A percentile compares a stretch with the other conserved stretches of the same genome.
phyloP scores from a whole-genome alignment of 116 monocot species.

The Trichopus zeylanicus region DNA sequence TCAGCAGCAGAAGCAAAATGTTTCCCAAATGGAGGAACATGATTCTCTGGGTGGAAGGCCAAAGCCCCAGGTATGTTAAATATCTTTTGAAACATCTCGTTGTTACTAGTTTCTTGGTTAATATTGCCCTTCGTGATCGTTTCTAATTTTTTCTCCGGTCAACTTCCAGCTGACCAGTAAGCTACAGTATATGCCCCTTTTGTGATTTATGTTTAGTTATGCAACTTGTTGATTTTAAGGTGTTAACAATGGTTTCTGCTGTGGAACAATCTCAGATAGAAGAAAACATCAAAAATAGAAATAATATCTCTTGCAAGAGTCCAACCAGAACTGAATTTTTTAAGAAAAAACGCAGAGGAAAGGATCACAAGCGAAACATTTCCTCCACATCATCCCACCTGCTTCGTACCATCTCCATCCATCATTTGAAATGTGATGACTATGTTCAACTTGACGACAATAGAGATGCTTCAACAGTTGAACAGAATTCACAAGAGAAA shows the following conservation, averaged over 20 bases:
- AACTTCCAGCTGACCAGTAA: too few relatives aligned
- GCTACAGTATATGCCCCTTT: too few relatives aligned
- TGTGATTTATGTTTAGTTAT: too few relatives aligned
- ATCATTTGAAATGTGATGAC: slow-evolving; percentile 49
- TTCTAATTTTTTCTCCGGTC: background rate
- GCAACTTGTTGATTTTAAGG: background rate
- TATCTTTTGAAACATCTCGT: background rate
- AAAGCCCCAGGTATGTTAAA: slow-evolving; percentile 9
- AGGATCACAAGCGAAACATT: slow-evolving; percentile 13
- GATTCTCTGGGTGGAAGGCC: background rate
- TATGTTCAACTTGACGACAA: slow-evolving; percentile 22
- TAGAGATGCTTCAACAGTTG: too few relatives aligned
- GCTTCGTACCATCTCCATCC: slow-evolving; percentile 48
- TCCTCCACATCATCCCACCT: slow-evolving; percentile 26
- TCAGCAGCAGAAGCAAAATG: slow-evolving; percentile 1
- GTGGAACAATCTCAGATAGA: slow-evolving; percentile 12
- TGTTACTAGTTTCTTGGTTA: background rate
- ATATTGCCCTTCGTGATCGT: too few relatives aligned
- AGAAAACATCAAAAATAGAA: slow-evolving; percentile 8
- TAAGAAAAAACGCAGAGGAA: slow-evolving; percentile 15
- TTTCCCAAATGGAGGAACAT: slow-evolving; percentile 5
- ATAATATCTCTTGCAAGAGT: slow-evolving; percentile 14
- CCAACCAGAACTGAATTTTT: slow-evolving; percentile 15
- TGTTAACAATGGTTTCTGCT: background rate
- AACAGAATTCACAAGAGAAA: slow-evolving; percentile 5